Evolutionary conservation across 2,329 filamentous ascomycete genomes (phyloP).

Genomic region (Colletotrichum eleusines): DNA sequence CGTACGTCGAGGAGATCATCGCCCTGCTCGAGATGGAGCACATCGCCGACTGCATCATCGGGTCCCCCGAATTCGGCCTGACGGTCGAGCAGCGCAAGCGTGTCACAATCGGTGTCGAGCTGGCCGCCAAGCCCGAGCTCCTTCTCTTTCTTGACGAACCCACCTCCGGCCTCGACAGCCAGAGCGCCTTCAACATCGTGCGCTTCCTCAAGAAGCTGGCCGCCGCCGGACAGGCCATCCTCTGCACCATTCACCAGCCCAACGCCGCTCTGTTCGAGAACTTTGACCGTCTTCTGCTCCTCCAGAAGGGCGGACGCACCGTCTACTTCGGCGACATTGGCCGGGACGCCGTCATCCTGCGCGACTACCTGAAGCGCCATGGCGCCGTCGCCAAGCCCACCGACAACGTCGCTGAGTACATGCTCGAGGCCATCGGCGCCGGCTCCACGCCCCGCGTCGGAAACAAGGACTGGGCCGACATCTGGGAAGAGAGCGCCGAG

Average conservation of each 20-base stretch:
- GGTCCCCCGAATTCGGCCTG: constrained; percentile 74
- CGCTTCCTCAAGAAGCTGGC: constrained; percentile 83
- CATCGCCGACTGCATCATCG: constrained; percentile 70
- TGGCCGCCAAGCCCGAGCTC: constrained; percentile 84
- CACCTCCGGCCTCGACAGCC: constrained; percentile 79
- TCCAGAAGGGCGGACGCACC: constrained; percentile 82
- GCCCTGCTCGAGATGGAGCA: constrained; percentile 69
- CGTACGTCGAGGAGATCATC: constrained; percentile 73
- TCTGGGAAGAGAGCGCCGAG: constrained; percentile 82
- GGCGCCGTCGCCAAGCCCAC: constrained; percentile 70
- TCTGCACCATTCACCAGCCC: constrained; percentile 93
- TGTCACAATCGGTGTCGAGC: constrained; percentile 91
- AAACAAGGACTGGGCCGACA: constrained; percentile 81
- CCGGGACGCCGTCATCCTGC: constrained; percentile 76
- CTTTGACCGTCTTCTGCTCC: constrained; percentile 84
- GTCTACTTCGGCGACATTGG: constrained; percentile 92
- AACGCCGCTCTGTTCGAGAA: constrained; percentile 89
- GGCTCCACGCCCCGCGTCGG: constrained; percentile 79
- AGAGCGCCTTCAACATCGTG: constrained; percentile 81
- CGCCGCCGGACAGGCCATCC: constrained; percentile 85
- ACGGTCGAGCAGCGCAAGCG: constrained; percentile 77
- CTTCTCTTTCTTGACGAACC: constrained; percentile 85
- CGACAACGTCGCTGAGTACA: constrained; percentile 79
- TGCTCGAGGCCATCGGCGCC: constrained; percentile 87
- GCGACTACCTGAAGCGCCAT: constrained; percentile 70